Conservation (phyloP, 73 alveolate species). For the Tetrahymena malaccensis region DNA sequence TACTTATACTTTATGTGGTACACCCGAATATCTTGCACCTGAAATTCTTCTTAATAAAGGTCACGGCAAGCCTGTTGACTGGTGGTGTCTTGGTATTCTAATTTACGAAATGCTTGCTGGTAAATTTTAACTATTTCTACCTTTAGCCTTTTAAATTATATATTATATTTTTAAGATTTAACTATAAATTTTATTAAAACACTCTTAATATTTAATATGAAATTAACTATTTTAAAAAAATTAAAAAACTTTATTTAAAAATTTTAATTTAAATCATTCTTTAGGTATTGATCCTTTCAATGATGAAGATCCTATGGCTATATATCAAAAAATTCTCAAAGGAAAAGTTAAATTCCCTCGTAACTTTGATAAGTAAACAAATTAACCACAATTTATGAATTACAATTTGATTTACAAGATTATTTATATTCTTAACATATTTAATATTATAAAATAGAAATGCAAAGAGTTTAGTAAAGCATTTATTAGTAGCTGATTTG, state of each 20-base stretch:
- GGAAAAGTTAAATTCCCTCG: slow-evolving; percentile 80
- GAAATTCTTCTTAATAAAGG: slow-evolving; percentile 91
- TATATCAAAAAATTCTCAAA: slow-evolving; percentile 78
- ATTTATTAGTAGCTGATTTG: slow-evolving; percentile 72
- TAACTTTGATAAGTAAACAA: slow-evolving; percentile 59
- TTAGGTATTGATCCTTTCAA: slow-evolving; percentile 73
- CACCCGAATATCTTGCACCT: slow-evolving; percentile 97
- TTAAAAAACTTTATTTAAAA: too few species aligned
- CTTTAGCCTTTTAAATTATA: too few species aligned
- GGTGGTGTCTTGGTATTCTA: slow-evolving; percentile 95
- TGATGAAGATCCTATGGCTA: slow-evolving; percentile 89
- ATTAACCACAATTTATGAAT: too few species aligned
- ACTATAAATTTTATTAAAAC: too few species aligned
- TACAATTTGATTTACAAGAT: too few species aligned
- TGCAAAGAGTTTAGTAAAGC: slow-evolving; percentile 83
- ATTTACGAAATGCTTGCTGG: slow-evolving; percentile 94
- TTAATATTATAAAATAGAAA: slow-evolving; percentile 14
- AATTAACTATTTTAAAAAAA: too few species aligned
- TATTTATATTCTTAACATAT: neutral
- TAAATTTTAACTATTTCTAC: neutral
- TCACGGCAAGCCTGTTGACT: slow-evolving; percentile 98
- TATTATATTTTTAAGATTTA: too few species aligned
- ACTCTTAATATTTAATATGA: too few species aligned
- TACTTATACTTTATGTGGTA: slow-evolving; percentile 97
- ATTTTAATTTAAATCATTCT: too few species aligned